A percentile compares a stretch with the other conserved stretches of the same genome.
These are phyloP conservation scores for Platanthera guangdongensis DNA, from an alignment of 106 monocot species.

Conservation along the genomic window DNA sequence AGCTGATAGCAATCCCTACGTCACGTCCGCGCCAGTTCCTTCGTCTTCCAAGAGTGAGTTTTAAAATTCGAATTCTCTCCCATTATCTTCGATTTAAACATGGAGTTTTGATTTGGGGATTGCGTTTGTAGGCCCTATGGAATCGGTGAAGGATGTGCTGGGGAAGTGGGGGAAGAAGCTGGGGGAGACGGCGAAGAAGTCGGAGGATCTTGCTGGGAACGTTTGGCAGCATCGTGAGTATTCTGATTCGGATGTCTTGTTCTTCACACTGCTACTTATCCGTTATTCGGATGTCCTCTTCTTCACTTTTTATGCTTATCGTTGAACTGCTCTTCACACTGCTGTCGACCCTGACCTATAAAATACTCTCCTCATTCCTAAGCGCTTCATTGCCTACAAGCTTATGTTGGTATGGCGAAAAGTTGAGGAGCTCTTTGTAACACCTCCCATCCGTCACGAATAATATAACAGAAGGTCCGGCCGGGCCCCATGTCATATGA, in stretches of 20 bases:
- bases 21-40: conserved; percentile 19
- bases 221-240: conserved; percentile 21
- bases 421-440: too few relatives aligned
- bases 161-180: conserved; percentile 18
- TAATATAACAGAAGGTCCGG: too few relatives aligned
- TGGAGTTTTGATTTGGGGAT: neutral
- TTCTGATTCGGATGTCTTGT: neutral
- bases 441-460: too few relatives aligned
- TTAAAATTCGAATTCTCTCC: neutral
- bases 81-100: neutral
- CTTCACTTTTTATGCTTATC: neutral
- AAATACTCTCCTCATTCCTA: too few relatives aligned
- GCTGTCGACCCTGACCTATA: too few relatives aligned
- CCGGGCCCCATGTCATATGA: too few relatives aligned
- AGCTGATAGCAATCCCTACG: conserved; percentile 36
- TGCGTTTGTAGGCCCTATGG: conserved; percentile 11
- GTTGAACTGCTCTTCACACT: neutral
- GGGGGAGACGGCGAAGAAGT: conserved; percentile 17
- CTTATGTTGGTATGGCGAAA: too few relatives aligned
- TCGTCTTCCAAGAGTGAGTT: conserved; percentile 22
- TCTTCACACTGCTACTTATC: neutral
- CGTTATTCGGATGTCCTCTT: neutral
- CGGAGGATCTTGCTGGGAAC: conserved; percentile 18
- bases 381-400: too few relatives aligned
- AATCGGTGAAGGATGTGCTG: conserved; percentile 18